These are phyloP conservation scores for Polytrichum formosum DNA, from an alignment of 225 moss, liverwort and hornwort genomes.

Conservation along the genomic window DNA sequence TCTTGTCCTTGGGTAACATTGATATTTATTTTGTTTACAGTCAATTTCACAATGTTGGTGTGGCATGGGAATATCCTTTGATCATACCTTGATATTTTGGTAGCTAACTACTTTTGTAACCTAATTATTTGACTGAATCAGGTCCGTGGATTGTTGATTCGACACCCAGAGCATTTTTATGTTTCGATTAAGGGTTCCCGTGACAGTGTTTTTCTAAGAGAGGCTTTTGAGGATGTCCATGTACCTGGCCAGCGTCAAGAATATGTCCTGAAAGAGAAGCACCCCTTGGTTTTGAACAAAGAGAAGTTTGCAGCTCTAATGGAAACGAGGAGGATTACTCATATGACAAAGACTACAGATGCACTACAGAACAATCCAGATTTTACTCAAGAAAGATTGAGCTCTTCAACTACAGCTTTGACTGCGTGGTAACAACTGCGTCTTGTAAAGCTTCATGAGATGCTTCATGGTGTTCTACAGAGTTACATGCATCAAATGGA, in stretches of 20 bases:
- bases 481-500: too few species aligned
- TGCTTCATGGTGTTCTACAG: too few species aligned
- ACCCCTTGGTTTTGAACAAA: constrained; percentile 66
- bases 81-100: background rate
- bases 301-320: constrained; percentile 60
- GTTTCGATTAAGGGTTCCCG: constrained; percentile 87
- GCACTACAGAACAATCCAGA: too few species aligned
- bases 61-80: background rate
- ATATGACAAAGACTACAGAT: too few species aligned
- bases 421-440: too few species aligned
- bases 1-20: background rate
- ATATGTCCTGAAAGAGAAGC: constrained; percentile 52
- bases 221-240: constrained; percentile 60
- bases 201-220: constrained; percentile 80
- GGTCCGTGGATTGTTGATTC: constrained; percentile 74
- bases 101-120: background rate
- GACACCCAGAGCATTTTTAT: constrained; percentile 87
- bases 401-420: too few species aligned
- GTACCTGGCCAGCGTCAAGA: constrained; percentile 23
- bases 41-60: background rate
- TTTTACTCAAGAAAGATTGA: too few species aligned
- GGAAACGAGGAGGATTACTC: constrained; percentile 16
- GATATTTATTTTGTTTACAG: background rate
- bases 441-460: too few species aligned
- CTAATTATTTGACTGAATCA: constrained; percentile 15